Conservation (phyloP, 768 basidiomycete genomes). For the Lentinula edodes region DNA sequence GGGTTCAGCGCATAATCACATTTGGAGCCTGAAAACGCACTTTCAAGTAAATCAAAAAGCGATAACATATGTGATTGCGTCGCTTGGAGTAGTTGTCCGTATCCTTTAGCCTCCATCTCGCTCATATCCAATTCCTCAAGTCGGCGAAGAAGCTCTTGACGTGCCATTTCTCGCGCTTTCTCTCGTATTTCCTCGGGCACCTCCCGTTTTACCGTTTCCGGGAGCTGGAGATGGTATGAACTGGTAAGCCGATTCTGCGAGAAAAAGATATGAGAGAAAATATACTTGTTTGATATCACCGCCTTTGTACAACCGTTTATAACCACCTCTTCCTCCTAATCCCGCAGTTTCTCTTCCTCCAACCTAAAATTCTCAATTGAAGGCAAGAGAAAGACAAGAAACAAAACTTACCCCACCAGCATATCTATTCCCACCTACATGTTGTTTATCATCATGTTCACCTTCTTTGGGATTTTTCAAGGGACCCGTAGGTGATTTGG, state of each 20-base stretch:
- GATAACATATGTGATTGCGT: slow-evolving; percentile 59
- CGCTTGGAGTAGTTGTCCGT: slow-evolving; percentile 43
- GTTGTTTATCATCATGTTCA: slow-evolving; percentile 56
- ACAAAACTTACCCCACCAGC: slow-evolving; percentile 50
- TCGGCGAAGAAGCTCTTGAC: slow-evolving; percentile 52
- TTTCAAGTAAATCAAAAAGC: slow-evolving; percentile 56
- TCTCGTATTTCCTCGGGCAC: slow-evolving; percentile 60
- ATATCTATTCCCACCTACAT: slow-evolving; percentile 59
- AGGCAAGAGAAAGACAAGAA: neutral
- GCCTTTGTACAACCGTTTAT: slow-evolving; percentile 58
- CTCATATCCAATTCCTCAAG: slow-evolving; percentile 63
- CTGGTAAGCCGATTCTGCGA: neutral
- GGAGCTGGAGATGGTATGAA: slow-evolving; percentile 26
- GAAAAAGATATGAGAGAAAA: neutral
- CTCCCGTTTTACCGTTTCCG: slow-evolving; percentile 47
- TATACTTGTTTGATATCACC: slow-evolving; percentile 58
- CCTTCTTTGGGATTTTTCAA: slow-evolving; percentile 56
- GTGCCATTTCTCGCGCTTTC: slow-evolving; percentile 61
- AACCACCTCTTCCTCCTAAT: slow-evolving; percentile 61
- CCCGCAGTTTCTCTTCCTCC: slow-evolving; percentile 66
- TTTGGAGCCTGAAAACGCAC: slow-evolving; percentile 28
- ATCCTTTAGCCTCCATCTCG: slow-evolving; percentile 47
- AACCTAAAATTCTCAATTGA: slow-evolving; percentile 30
- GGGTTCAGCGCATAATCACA: neutral
- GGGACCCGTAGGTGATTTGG: slow-evolving; percentile 34